Conservation (phyloP, 805 yeast genomes). For the Saturnispora kantuleensis region DNA sequence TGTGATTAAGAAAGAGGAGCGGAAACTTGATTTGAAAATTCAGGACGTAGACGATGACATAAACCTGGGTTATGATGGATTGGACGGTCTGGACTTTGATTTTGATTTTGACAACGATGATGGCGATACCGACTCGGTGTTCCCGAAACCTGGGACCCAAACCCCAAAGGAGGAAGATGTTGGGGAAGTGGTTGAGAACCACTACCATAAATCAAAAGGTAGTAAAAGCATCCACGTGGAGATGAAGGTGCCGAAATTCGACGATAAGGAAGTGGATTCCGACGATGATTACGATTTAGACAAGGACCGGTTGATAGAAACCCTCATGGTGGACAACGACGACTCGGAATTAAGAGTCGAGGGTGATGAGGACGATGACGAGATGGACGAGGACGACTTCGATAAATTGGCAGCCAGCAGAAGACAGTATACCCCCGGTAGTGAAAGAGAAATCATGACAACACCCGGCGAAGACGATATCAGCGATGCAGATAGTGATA, state of each 20-base stretch:
- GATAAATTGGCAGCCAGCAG: slow-evolving; percentile 13
- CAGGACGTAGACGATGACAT: not conserved
- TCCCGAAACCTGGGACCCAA: slow-evolving; percentile 9
- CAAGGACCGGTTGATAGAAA: slow-evolving; percentile 35
- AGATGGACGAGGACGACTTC: slow-evolving; percentile 25
- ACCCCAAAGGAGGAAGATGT: slow-evolving; percentile 37
- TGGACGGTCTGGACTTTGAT: slow-evolving; percentile 19
- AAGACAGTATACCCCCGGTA: slow-evolving; percentile 8
- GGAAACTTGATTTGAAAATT: slow-evolving; percentile 24
- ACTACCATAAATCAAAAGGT: slow-evolving; percentile 11
- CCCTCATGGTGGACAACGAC: slow-evolving; percentile 30
- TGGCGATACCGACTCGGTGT: slow-evolving; percentile 23
- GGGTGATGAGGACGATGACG: slow-evolving; percentile 29
- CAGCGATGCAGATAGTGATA: slow-evolving; percentile 23
- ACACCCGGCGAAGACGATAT: slow-evolving; percentile 3
- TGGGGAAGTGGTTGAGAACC: slow-evolving; percentile 42
- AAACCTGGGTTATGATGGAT: slow-evolving; percentile 7
- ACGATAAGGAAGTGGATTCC: slow-evolving; percentile 35
- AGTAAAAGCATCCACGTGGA: slow-evolving; percentile 19
- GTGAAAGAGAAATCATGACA: slow-evolving; percentile 14
- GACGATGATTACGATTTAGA: slow-evolving; percentile 60
- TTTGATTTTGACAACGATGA: slow-evolving; percentile 24
- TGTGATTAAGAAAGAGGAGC: slow-evolving; percentile 33
- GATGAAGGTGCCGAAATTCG: slow-evolving; percentile 42
- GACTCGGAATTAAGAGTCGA: slow-evolving; percentile 27